phyloP scores from a whole-genome alignment of 768 basidiomycete species.

The Dictyophora rubrovolvata region DNA sequence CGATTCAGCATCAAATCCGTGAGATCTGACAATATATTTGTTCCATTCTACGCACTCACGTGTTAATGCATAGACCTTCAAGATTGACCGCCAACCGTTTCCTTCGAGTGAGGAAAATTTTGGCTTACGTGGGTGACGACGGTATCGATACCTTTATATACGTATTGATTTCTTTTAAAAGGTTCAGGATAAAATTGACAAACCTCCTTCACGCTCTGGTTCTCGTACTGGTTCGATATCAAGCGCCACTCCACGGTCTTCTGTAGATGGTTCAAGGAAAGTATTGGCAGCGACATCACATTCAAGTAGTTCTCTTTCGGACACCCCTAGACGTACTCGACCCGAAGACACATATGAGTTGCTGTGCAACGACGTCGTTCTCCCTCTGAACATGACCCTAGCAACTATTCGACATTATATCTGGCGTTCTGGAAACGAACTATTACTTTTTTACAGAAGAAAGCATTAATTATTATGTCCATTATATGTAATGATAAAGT shows the following conservation, averaged over 20 bases:
- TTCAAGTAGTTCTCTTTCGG: not conserved
- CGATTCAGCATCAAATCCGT: slow-evolving; percentile 40
- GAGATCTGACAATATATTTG: slow-evolving; percentile 77
- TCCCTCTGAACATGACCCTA: slow-evolving; percentile 82
- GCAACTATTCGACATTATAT: slow-evolving; percentile 85
- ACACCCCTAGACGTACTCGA: slow-evolving; percentile 11
- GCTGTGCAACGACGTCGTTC: slow-evolving; percentile 72
- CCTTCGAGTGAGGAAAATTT: slow-evolving; percentile 77
- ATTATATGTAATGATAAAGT: not conserved
- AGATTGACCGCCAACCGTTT: slow-evolving; percentile 84
- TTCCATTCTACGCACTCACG: slow-evolving; percentile 12
- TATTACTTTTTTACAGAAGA: slow-evolving; percentile 68
- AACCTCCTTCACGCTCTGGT: slow-evolving; percentile 22
- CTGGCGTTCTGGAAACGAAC: slow-evolving; percentile 67
- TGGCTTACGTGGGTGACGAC: slow-evolving; percentile 51
- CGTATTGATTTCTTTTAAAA: slow-evolving; percentile 18
- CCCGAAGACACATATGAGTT: slow-evolving; percentile 78
- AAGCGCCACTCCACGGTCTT: slow-evolving; percentile 9
- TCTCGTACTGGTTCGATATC: slow-evolving; percentile 4
- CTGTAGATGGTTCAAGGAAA: not conserved
- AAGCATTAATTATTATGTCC: slow-evolving; percentile 9
- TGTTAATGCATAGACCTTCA: slow-evolving; percentile 49
- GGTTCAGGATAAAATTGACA: slow-evolving; percentile 80
- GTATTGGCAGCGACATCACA: not conserved
- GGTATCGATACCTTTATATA: slow-evolving; percentile 7